These are phyloP conservation scores for Leishmania gerbilli DNA, from an alignment of 208 protist species.

Conservation along the genomic window DNA sequence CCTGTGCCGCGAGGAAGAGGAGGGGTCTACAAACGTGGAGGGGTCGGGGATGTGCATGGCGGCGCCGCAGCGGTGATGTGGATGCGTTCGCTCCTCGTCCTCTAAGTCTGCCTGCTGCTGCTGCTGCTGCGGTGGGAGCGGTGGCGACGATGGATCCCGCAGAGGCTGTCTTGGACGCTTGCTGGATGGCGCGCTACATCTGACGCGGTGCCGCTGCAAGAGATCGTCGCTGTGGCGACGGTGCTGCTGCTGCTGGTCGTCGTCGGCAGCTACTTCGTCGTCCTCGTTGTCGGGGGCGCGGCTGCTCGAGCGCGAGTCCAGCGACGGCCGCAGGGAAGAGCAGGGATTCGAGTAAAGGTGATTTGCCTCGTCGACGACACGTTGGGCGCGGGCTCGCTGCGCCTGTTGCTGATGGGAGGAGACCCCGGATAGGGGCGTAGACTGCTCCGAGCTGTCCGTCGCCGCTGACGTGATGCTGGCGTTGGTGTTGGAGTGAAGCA, in stretches of 20 bases:
- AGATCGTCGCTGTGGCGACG: slow-evolving; percentile 14
- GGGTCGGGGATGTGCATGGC: slow-evolving; percentile 29
- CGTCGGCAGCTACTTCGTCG: slow-evolving; percentile 6
- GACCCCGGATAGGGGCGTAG: slow-evolving; percentile 29
- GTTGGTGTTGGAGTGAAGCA: slow-evolving; percentile 17
- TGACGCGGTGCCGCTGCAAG: not conserved
- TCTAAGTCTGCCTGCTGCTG: not conserved
- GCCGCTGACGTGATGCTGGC: slow-evolving; percentile 15
- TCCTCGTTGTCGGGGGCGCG: slow-evolving; percentile 13
- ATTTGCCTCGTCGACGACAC: slow-evolving; percentile 13
- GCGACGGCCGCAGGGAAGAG: slow-evolving; percentile 9
- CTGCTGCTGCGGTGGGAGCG: not conserved
- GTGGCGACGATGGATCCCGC: not conserved
- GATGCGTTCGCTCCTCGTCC: not conserved
- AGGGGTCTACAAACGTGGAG: slow-evolving; percentile 21
- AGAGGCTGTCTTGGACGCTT: slow-evolving; percentile 16
- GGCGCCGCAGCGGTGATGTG: not conserved
- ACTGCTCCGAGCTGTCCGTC: slow-evolving; percentile 23
- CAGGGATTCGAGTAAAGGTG: not conserved
- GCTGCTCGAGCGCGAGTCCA: slow-evolving; percentile 27
- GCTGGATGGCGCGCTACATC: slow-evolving; percentile 7
- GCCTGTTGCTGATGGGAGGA: slow-evolving; percentile 18
- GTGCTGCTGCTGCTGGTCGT: not conserved
- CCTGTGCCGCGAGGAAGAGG: not conserved
- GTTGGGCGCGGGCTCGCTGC: slow-evolving; percentile 8